Evolutionary conservation across 257 asterid species (phyloP).

Genomic region (Penstemon barbatus): DNA sequence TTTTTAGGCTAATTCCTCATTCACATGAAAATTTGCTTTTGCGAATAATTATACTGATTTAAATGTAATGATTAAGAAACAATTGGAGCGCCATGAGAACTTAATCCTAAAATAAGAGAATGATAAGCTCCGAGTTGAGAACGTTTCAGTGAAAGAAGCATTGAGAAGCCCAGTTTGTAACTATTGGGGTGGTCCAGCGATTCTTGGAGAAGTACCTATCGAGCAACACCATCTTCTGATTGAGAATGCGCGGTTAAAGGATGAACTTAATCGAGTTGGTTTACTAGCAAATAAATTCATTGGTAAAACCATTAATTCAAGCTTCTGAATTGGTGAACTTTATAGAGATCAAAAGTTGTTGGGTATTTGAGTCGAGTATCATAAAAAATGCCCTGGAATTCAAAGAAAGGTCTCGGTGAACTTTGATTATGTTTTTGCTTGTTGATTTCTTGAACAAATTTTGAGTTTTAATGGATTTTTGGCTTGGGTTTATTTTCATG

Average conservation of each 20-base stretch:
- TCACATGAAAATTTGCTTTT: neutral
- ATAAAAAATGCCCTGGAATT: too few species aligned
- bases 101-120: slow-evolving; percentile 68
- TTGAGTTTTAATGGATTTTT: too few species aligned
- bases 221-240: slow-evolving; percentile 73
- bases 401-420: too few species aligned
- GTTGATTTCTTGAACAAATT: too few species aligned
- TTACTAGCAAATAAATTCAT: slow-evolving; percentile 32
- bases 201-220: slow-evolving; percentile 50
- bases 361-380: too few species aligned
- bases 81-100: slow-evolving; percentile 80
- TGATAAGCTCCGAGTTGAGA: slow-evolving; percentile 78
- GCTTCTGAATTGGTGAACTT: slow-evolving; percentile 19
- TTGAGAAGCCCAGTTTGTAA: slow-evolving; percentile 69
- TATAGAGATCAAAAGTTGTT: too few species aligned
- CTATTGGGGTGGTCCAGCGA: slow-evolving; percentile 68
- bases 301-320: slow-evolving; percentile 37
- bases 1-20: too few species aligned
- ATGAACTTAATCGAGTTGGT: slow-evolving; percentile 57
- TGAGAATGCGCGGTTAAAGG: slow-evolving; percentile 73
- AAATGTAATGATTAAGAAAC: slow-evolving; percentile 49
- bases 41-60: slow-evolving; percentile 22
- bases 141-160: slow-evolving; percentile 65
- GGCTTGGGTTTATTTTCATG: too few species aligned
- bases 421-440: too few species aligned